Evolutionary conservation across 768 basidiomycete genomes (phyloP), one percentile per base, ranked within the genome.

Genomic region (Leccinum imitatum): DNA sequence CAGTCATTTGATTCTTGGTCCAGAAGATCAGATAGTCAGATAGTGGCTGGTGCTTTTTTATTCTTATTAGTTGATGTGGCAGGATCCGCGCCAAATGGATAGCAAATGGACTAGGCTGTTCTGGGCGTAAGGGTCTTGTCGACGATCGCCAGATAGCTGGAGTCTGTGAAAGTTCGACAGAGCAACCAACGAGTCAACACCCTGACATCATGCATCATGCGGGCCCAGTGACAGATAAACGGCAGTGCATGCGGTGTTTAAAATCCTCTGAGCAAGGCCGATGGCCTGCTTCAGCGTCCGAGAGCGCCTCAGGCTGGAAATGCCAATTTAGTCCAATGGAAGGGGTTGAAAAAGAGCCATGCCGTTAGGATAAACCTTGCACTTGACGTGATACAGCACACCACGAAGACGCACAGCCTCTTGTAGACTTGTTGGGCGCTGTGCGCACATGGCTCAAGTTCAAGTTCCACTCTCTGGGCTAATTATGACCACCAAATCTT

Each of bases 171-270:
- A 19, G 2, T 11, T 35, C 11, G 27, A 15, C 52, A 50, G 14
- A 50, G 19, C 25, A 15, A 44, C 11, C 14, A 35, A n/a, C 27
- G 25, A 51, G 25, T 31, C 55, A 51, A 48, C 58, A 69, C n/a
- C 10, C 27, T 13, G 55, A 63, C 67, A 67, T 53, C 50, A 15
- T 35, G 33, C 67, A 69, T 53, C 52, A 15, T 37, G 23, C 19
- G 30, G 30, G 30, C 30, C 30, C 30, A 30, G 30, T 50, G 48
- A 50, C 10, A 50, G 25, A 6, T 52, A 31, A 31, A 17, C 48
- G 4, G 41, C 8, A 30, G 25, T 30, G 27, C 25, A 30, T 50
- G 44, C 44, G 27, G 51, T 33, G 13, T 33, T 19, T 47, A 15
- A 35, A 17, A 21, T 54, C 11, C 4, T 44, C 56, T 47, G 59